Evolutionary conservation across 169 alveolate species (phyloP), one percentile per base, ranked within the genome.

Genomic region (Theileria sp.): DNA sequence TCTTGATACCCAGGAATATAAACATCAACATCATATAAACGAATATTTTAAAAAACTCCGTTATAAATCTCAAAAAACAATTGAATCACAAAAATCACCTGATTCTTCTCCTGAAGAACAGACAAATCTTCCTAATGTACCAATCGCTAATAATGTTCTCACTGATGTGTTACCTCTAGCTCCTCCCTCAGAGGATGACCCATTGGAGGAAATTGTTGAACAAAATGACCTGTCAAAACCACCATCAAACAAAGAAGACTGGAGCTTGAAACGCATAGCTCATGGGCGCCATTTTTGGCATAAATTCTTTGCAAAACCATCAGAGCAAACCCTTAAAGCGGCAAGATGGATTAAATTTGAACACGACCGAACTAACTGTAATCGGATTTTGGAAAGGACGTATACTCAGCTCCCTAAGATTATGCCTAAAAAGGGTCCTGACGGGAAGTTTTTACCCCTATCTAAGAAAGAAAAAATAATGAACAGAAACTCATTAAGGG

Each of bases 251-350:
- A 84, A 84, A 68, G 78, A 77, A 32, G 86, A 77, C n/a, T 84
- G 90, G 87, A 62, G 32, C 66, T 66, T 77, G 70, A 84, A 77
- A 78, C 56, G 70, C 0, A 5, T 84, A 62, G 75, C 90, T 1
- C 86, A 77, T 17, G 86, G 90, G 21, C 65, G 87, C 9, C 30
- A 66, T n/a, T 84, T 84, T 71, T 84, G 86, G 86, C 87, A 84
- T 64, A 84, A 72, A 49, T 84, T 68, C 30, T 77, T 77, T 60
- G 86, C 80, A 0, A 76, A 77, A 17, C 90, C 90, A 13, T 71
- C 85, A 23, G 82, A 77, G 25, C 81, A 77, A 54, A 56, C 78
- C 0, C 70, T 72, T 4, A 65, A 78, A 17, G 74, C 78, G 64
- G 50, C 56, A 50, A 9, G 87, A 7, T 54, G 78, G 81, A 60